A percentile compares a stretch with the other conserved stretches of the same genome.
phyloP scores from a whole-genome alignment of 2,329 filamentous ascomycete species.

The Aspergillus niger region DNA sequence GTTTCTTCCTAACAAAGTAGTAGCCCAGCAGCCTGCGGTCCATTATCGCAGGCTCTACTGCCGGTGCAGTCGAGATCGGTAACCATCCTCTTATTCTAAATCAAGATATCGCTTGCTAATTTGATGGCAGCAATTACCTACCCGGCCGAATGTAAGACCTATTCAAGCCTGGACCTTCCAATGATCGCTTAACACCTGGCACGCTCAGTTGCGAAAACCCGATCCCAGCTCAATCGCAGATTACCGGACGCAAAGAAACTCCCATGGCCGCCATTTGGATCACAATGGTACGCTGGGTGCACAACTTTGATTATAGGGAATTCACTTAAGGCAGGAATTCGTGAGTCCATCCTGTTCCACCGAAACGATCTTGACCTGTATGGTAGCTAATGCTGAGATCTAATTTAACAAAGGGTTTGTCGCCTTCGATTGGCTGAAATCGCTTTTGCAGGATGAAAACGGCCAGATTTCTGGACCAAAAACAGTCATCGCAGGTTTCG shows the following conservation, averaged over 20 bases:
- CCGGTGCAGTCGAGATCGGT: conserved; percentile 93
- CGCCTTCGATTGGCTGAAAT: conserved; percentile 93
- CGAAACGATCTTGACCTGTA: neutral
- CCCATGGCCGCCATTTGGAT: conserved; percentile 90
- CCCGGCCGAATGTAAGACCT: conserved; percentile 77
- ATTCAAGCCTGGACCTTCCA: conserved; percentile 12
- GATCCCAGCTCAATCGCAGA: conserved; percentile 86
- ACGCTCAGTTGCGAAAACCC: conserved; percentile 79
- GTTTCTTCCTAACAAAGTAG: conserved; percentile 36
- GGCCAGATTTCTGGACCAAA: conserved; percentile 87
- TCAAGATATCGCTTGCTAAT: conserved; percentile 23
- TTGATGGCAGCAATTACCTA: conserved; percentile 77
- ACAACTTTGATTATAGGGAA: conserved; percentile 97
- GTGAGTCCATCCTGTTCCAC: conserved; percentile 54
- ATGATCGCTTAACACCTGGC: conserved; percentile 13
- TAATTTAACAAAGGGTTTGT: conserved; percentile 69
- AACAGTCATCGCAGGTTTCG: conserved; percentile 91
- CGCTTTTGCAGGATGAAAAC: conserved; percentile 74
- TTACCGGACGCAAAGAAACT: conserved; percentile 81
- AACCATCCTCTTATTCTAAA: conserved; percentile 19
- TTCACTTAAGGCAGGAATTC: conserved; percentile 91
- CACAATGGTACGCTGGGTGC: conserved; percentile 96
- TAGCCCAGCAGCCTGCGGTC: conserved; percentile 81
- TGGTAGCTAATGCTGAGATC: neutral
- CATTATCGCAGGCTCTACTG: conserved; percentile 88